Evolutionary conservation across 2,329 filamentous ascomycete species (phyloP).

Genomic region (Tricladium varicosporioides): DNA sequence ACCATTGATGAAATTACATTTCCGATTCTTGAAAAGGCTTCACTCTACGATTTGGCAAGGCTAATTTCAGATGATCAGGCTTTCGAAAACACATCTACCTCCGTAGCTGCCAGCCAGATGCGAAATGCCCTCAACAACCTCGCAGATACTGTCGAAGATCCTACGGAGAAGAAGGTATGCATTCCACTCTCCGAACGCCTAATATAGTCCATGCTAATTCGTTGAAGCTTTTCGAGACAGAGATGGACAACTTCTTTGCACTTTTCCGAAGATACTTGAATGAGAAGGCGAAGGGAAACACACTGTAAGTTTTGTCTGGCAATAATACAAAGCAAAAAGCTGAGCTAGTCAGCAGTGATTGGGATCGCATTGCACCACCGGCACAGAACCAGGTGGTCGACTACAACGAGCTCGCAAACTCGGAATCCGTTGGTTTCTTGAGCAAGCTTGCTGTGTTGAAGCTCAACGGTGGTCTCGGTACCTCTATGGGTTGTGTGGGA

Average conservation of each 20-base stretch:
- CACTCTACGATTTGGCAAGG: conserved; percentile 22
- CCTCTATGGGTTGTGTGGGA: conserved; percentile 98
- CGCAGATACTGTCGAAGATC: conserved; percentile 83
- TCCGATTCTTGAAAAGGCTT: conserved; percentile 9
- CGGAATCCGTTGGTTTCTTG: conserved; percentile 88
- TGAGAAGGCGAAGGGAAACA: conserved; percentile 97
- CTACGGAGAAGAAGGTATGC: conserved; percentile 76
- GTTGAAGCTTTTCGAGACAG: conserved; percentile 86
- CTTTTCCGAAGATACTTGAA: conserved; percentile 98
- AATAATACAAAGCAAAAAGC: background rate
- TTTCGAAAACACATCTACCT: conserved; percentile 99
- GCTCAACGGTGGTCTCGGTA: conserved; percentile 98
- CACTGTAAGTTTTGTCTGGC: conserved; percentile 54
- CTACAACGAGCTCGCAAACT: conserved; percentile 86
- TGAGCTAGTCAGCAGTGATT: conserved; percentile 60
- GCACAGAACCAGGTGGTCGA: conserved; percentile 92
- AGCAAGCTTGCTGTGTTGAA: conserved; percentile 98
- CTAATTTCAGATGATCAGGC: conserved; percentile 61
- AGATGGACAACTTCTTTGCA: conserved; percentile 99
- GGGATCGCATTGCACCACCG: conserved; percentile 94
- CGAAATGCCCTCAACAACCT: conserved; percentile 94
- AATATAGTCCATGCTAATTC: conserved; percentile 14
- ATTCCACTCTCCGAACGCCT: background rate
- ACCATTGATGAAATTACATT: background rate
- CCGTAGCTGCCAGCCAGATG: conserved; percentile 97